Evolutionary conservation across 2,329 filamentous ascomycete species (phyloP).

Genomic region (Fragosphaeria purpurea): DNA sequence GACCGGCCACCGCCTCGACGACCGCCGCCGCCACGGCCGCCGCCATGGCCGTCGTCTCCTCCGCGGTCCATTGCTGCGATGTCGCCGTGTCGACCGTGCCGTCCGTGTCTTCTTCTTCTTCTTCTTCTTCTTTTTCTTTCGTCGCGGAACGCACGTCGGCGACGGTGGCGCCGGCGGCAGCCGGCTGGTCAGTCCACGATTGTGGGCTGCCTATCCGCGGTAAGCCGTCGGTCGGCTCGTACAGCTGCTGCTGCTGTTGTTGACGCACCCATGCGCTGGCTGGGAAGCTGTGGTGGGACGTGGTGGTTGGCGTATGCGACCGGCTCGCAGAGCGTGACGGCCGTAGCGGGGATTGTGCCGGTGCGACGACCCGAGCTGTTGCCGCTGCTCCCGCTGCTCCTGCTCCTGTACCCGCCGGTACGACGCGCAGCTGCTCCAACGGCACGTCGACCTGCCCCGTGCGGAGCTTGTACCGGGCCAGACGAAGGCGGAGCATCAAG

Average conservation of each 20-base stretch:
- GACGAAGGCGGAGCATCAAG: conserved; percentile 55
- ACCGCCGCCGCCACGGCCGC: no score
- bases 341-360: background rate
- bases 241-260: conserved; percentile 2
- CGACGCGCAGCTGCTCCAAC: conserved; percentile 46
- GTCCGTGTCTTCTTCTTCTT: no score
- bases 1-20: no score
- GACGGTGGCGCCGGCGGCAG: no score
- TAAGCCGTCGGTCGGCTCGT: no score
- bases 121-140: no score
- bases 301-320: conserved; percentile 7
- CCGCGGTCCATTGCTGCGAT: no score
- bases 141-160: no score
- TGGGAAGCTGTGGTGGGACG: conserved; percentile 10
- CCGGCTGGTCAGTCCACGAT: no score
- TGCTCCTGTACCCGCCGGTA: conserved; percentile 16
- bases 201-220: no score
- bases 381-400: conserved; percentile 6
- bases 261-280: conserved; percentile 7
- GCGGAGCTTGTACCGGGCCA: conserved; percentile 65
- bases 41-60: no score
- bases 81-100: no score
- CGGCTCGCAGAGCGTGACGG: background rate
- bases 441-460: conserved; percentile 62
- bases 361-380: background rate